These are phyloP conservation scores for Symbiotaphrina buchneri DNA, from an alignment of 495 filamentous ascomycete species.

Conservation along the genomic window DNA sequence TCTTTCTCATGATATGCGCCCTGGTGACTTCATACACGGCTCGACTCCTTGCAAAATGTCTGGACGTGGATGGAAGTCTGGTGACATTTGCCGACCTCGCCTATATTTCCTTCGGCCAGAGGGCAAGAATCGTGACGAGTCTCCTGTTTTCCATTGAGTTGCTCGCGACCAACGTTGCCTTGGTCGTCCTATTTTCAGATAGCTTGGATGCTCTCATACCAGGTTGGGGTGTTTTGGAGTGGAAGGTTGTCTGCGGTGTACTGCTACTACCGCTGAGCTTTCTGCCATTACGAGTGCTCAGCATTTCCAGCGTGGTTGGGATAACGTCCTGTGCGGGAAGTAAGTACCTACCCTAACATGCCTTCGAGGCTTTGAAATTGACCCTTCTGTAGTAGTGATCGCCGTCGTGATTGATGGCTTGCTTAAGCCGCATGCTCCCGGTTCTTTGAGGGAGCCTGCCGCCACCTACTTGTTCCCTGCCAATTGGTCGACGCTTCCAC, in stretches of 20 bases:
- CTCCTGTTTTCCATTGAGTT: conserved; percentile 78
- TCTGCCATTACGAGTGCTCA: conserved; percentile 61
- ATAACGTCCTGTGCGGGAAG: conserved; percentile 73
- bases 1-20: conserved; percentile 51
- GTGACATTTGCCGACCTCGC: conserved; percentile 88
- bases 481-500: conserved; percentile 75
- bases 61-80: conserved; percentile 61
- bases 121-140: conserved; percentile 57
- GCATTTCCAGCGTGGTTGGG: conserved; percentile 76
- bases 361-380: background rate
- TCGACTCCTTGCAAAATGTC: conserved; percentile 64
- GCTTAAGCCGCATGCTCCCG: conserved; percentile 56
- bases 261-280: conserved; percentile 71
- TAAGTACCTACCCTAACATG: conserved; percentile 20
- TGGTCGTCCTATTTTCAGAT: conserved; percentile 86
- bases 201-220: conserved; percentile 65
- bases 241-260: conserved; percentile 74
- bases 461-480: conserved; percentile 54
- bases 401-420: conserved; percentile 72
- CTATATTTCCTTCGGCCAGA: conserved; percentile 74
- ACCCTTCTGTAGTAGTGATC: conserved; percentile 35
- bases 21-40: conserved; percentile 70
- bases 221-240: conserved; percentile 40
- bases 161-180: conserved; percentile 69
- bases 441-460: conserved; percentile 70